phyloP scores from a whole-genome alignment of 176 grass and related monocot genomes.

The Phragmites australis region DNA sequence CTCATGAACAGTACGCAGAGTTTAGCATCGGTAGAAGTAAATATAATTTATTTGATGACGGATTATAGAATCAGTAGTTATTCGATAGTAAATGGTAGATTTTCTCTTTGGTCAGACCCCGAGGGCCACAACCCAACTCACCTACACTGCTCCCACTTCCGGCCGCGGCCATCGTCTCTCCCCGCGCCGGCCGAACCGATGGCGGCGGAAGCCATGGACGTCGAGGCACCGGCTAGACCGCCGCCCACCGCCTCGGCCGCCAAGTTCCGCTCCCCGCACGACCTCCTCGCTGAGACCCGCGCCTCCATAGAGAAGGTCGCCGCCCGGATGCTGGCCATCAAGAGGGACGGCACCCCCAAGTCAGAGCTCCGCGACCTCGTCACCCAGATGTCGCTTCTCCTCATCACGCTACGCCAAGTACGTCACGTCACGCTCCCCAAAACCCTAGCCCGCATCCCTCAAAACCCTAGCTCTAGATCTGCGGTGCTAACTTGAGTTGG shows the following conservation, averaged over 20 bases:
- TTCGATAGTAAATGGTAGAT: no score
- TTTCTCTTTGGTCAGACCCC: neutral
- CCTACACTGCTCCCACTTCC: neutral
- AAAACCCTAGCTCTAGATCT: slow-evolving; percentile 36
- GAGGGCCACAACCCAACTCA: neutral
- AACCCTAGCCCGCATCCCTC: slow-evolving; percentile 13
- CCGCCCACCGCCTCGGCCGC: neutral
- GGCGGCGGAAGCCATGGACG: slow-evolving; percentile 68
- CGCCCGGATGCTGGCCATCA: slow-evolving; percentile 67
- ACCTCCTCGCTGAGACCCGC: slow-evolving; percentile 68
- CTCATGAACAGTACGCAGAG: no score
- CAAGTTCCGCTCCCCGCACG: slow-evolving; percentile 44
- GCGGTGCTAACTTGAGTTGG: neutral
- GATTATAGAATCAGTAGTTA: no score
- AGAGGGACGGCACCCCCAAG: slow-evolving; percentile 73
- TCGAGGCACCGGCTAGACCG: slow-evolving; percentile 17
- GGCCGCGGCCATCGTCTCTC: neutral
- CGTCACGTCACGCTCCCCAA: neutral
- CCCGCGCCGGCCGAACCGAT: slow-evolving; percentile 18
- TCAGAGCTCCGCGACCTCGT: slow-evolving; percentile 83
- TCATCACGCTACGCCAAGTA: slow-evolving; percentile 87
- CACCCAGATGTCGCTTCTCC: slow-evolving; percentile 90
- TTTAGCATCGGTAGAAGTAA: no score
- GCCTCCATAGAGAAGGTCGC: slow-evolving; percentile 77
- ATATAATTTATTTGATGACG: no score